Evolutionary conservation across 176 grass and related monocot genomes (phyloP), one percentile per base, ranked within the genome.

Genomic region (Echinochloa phyllopogon): DNA sequence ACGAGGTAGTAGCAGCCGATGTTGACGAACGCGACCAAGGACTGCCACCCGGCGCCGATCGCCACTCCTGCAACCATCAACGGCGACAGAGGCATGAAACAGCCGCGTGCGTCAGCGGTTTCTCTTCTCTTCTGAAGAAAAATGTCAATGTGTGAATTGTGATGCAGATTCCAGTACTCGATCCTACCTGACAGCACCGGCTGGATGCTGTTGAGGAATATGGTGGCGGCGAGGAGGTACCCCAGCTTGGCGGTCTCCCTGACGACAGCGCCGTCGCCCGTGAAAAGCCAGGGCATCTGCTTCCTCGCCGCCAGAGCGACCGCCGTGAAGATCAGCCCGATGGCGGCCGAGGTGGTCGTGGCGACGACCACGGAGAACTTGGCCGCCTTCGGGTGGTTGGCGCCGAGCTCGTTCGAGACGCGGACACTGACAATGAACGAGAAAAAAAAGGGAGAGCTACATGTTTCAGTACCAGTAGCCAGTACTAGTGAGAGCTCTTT

Each of bases 1-100:
- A 89, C 65, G 3, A 96, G 61, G 27, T 96, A 93, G 69, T 93
- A 96, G 82, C 90, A 76, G 55, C 58, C 88, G 13, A 85, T 85
- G 85, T 96, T 96, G 39, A 96, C 70, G 75, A 90, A 86, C 0
- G 86, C 94, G 23, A 93, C 91, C 52, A 91, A 47, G 13, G 94
- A 80, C 71, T 96, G 91, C 94, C 94, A 96, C n/a, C 91, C 94
- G 20, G 90, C 94, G 6, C 91, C 94, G 49, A 94, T 96, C 57
- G 87, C 80, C 58, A 96, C 89, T 4, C 94, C 91, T 96, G 66
- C 20, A 61, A 16, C 8, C 21, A 21, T 17, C 47, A 57, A 17
- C 4, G 67, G 6, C 4, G 67, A 12, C 4, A 25, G 5, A 18
- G 5, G 7, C 4, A 25, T 70, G 68, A 69, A 69, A 10, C 37